A percentile compares a stretch with the other conserved stretches of the same genome.
Conservation (phyloP, 1,284 basidiomycete species). For the Melanopsichium pennsylvanicum region DNA sequence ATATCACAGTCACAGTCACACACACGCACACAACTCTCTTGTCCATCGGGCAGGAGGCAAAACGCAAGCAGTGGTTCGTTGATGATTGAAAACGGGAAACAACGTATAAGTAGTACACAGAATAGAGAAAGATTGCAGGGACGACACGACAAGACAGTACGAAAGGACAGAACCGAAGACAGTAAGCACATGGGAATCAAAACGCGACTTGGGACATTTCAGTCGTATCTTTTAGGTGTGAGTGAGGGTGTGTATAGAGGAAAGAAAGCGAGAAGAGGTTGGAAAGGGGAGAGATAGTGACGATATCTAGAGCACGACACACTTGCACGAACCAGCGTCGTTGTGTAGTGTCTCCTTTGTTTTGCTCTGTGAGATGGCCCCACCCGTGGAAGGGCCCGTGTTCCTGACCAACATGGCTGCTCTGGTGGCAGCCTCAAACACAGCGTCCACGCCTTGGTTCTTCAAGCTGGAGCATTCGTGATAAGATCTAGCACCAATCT, state of each 20-base stretch:
- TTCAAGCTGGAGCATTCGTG: constrained; percentile 59
- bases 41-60: no score
- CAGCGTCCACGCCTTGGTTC: constrained; percentile 60
- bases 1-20: no score
- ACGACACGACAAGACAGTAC: constrained; percentile 17
- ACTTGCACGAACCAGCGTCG: constrained; percentile 48
- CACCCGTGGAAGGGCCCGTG: constrained; percentile 34
- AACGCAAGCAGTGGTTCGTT: no score
- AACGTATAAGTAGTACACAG: constrained; percentile 15
- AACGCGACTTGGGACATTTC: no score
- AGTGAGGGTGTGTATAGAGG: no score
- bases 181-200: no score
- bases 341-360: constrained; percentile 40
- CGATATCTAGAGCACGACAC: constrained; percentile 42
- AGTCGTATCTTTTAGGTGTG: no score
- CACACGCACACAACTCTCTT: no score
- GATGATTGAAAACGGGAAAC: neutral
- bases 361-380: constrained; percentile 48
- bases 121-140: constrained; percentile 8
- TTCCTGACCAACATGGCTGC: constrained; percentile 57
- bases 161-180: neutral
- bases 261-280: neutral
- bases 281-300: no score
- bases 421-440: constrained; percentile 61
- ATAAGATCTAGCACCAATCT: constrained; percentile 71